Conservation (phyloP, 1,284 basidiomycete species). For the Heterobasidion annosum region DNA sequence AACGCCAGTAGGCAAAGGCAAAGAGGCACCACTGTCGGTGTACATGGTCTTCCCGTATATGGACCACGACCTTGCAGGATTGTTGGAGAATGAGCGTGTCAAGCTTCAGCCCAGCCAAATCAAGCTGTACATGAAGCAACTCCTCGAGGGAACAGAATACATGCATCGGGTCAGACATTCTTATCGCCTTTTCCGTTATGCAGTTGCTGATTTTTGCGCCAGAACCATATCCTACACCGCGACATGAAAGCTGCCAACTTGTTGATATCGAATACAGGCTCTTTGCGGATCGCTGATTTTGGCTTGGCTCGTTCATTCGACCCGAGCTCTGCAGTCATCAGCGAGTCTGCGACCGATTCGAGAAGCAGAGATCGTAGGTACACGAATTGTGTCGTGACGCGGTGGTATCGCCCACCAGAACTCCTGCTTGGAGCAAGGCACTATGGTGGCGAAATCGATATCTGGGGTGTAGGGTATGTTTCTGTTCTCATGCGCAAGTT, state of each 20-base stretch:
- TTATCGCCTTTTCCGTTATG: conserved; percentile 3
- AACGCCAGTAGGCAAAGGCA: conserved; percentile 39
- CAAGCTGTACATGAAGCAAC: conserved; percentile 94
- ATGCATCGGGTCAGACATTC: conserved; percentile 71
- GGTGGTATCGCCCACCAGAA: conserved; percentile 98
- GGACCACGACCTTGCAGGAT: conserved; percentile 96
- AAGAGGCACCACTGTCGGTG: conserved; percentile 66
- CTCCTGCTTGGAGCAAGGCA: conserved; percentile 82
- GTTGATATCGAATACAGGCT: conserved; percentile 83
- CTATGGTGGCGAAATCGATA: conserved; percentile 92
- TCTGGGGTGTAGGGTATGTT: conserved; percentile 93
- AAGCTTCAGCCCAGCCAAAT: conserved; percentile 77
- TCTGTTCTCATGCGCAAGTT: conserved; percentile 9
- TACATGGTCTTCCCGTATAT: conserved; percentile 99
- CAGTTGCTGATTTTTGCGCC: conserved; percentile 7
- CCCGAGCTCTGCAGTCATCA: conserved; percentile 33
- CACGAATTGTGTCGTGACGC: conserved; percentile 97
- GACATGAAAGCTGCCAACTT: conserved; percentile 99
- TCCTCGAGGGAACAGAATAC: conserved; percentile 91
- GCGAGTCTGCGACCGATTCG: conserved; percentile 27
- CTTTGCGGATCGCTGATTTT: conserved; percentile 90
- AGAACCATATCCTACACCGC: conserved; percentile 95
- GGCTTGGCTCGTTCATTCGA: conserved; percentile 84
- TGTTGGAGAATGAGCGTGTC: conserved; percentile 86
- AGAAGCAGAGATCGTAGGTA: conserved; percentile 63